Evolutionary conservation across 2,329 filamentous ascomycete genomes (phyloP).

Genomic region (Fusarium sublunatum): DNA sequence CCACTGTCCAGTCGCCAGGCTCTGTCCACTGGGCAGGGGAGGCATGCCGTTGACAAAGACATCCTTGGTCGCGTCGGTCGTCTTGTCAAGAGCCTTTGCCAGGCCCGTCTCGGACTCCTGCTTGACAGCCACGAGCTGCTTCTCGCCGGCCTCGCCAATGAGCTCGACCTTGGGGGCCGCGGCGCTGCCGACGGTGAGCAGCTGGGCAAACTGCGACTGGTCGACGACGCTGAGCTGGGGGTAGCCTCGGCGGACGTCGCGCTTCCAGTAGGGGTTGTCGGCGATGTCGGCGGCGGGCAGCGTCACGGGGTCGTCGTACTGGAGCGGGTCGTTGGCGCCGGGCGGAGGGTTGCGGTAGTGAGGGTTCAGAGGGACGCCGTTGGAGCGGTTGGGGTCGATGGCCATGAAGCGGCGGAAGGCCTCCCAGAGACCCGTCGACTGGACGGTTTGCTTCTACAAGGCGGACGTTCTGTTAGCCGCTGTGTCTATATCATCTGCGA

Average conservation of each 20-base stretch:
- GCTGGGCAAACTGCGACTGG: conserved; percentile 85
- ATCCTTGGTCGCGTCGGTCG: conserved; percentile 68
- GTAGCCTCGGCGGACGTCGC: conserved; percentile 86
- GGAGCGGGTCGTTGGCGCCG: conserved; percentile 54
- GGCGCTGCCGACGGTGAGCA: conserved; percentile 86
- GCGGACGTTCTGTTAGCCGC: conserved; percentile 37
- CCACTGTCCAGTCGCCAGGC: conserved; percentile 63
- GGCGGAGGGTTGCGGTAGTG: conserved; percentile 86
- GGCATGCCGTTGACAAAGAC: conserved; percentile 84
- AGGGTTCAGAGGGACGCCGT: conserved; percentile 91
- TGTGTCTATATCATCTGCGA: conserved; percentile 23
- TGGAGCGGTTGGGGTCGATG: conserved; percentile 88
- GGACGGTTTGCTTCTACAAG: conserved; percentile 91
- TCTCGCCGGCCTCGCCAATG: conserved; percentile 69
- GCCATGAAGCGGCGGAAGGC: conserved; percentile 80
- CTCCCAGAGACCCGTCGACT: conserved; percentile 91
- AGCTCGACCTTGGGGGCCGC: conserved; percentile 84
- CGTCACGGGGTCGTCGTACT: conserved; percentile 63
- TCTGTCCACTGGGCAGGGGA: conserved; percentile 82
- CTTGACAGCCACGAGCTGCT: conserved; percentile 79
- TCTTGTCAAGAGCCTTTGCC: conserved; percentile 74
- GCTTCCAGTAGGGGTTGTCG: conserved; percentile 77
- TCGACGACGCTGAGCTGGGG: conserved; percentile 81
- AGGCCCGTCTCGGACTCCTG: conserved; percentile 80
- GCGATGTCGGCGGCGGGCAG: conserved; percentile 63